A percentile compares a stretch with the other conserved stretches of the same genome.
Evolutionary conservation across 768 basidiomycete genomes (phyloP).

Genomic region (Phlebiopsis flavidoalba): DNA sequence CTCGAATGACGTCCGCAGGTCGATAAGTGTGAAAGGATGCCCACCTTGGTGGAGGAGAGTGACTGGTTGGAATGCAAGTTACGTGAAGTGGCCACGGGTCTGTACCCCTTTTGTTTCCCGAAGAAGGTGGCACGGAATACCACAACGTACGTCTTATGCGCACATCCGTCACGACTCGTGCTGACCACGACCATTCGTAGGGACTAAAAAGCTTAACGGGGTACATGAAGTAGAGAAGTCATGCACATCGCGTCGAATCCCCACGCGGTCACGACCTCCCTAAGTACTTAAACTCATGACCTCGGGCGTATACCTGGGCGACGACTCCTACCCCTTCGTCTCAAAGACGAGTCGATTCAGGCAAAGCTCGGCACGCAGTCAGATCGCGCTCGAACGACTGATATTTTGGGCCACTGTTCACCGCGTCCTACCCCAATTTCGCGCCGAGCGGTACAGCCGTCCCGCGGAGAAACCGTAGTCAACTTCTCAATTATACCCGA

Average conservation of each 20-base stretch:
- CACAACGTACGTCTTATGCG: not conserved
- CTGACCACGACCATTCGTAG: not conserved
- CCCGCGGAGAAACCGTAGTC: not conserved
- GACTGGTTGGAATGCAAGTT: not conserved
- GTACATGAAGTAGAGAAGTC: too few species aligned
- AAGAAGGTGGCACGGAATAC: not conserved
- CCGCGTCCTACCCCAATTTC: not conserved
- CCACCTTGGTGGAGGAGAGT: not conserved
- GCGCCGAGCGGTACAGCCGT: not conserved
- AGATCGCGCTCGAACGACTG: not conserved
- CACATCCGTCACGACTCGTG: too few species aligned
- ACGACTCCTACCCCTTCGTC: too few species aligned
- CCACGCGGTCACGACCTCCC: too few species aligned
- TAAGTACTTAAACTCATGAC: too few species aligned
- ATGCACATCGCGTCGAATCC: too few species aligned
- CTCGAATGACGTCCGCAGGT: not conserved
- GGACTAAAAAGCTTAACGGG: not conserved
- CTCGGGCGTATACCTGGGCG: too few species aligned
- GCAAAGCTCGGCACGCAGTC: not conserved
- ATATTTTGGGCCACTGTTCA: not conserved
- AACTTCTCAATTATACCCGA: not conserved
- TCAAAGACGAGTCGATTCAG: not conserved
- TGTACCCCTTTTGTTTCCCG: not conserved
- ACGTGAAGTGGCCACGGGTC: not conserved
- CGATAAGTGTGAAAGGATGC: not conserved